phyloP scores from a whole-genome alignment of 2,329 filamentous ascomycete genomes.

The Monilinia laxa region DNA sequence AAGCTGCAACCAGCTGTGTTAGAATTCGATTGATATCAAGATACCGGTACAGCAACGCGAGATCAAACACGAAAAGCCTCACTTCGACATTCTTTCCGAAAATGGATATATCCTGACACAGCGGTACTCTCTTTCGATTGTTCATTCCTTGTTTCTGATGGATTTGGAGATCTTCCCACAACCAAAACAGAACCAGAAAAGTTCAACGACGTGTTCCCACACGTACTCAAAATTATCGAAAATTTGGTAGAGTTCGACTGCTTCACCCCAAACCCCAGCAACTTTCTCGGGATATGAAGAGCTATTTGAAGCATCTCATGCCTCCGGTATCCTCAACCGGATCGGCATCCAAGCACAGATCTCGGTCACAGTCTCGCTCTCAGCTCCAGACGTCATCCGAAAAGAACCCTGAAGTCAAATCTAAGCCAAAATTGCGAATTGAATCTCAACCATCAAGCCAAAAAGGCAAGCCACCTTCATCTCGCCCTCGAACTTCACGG shows the following conservation, averaged over 20 bases:
- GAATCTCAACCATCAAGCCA: background rate
- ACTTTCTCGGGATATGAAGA: constrained; percentile 15
- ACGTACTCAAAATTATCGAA: constrained; percentile 3
- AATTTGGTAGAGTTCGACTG: background rate
- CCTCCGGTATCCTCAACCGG: background rate
- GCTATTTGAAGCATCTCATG: constrained; percentile 18
- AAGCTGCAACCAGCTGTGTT: background rate
- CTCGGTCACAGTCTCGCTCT: background rate
- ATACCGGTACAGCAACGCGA: background rate
- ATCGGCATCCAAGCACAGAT: background rate
- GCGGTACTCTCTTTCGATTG: constrained; percentile 2
- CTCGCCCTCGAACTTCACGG: background rate
- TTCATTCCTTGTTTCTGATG: constrained; percentile 10
- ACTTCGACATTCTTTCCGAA: constrained; percentile 2
- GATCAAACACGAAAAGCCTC: constrained; percentile 4
- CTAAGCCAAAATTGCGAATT: constrained; percentile 6
- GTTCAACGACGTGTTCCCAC: background rate
- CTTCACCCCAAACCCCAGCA: background rate
- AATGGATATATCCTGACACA: constrained; percentile 19
- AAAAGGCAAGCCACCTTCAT: background rate
- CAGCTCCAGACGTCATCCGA: background rate
- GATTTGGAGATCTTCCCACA: constrained; percentile 1
- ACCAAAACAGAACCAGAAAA: constrained; percentile 4
- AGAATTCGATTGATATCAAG: too few species aligned
- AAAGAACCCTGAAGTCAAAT: constrained; percentile 3